These are phyloP conservation scores for Penicillium decumbens DNA, from an alignment of 2,329 filamentous ascomycete genomes.

Conservation along the genomic window DNA sequence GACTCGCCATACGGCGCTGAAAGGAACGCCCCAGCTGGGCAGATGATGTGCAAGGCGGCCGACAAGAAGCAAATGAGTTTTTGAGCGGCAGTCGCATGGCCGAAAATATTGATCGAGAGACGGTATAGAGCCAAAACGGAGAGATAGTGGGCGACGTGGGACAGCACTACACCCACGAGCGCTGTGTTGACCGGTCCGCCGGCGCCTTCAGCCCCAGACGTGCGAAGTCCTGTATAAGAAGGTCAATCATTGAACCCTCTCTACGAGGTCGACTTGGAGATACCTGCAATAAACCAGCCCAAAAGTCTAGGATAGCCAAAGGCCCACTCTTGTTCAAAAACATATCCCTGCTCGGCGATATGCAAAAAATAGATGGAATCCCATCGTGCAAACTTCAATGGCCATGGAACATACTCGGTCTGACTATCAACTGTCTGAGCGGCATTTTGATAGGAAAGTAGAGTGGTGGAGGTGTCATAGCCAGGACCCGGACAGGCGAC, in stretches of 20 bases:
- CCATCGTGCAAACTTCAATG: conserved; percentile 54
- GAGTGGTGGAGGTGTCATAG: conserved; percentile 59
- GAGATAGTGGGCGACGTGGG: conserved; percentile 69
- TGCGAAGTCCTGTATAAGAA: conserved; percentile 22
- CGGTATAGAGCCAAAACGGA: conserved; percentile 69
- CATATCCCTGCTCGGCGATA: conserved; percentile 51
- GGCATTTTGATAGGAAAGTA: conserved; percentile 38
- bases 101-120: conserved; percentile 57
- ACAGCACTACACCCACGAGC: conserved; percentile 60
- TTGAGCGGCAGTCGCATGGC: conserved; percentile 27
- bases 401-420: conserved; percentile 23
- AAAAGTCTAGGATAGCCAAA: conserved; percentile 54
- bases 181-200: conserved; percentile 23
- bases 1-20: conserved; percentile 82
- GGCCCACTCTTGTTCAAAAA: conserved; percentile 64
- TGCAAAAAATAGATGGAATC: conserved; percentile 59
- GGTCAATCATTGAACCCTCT: neutral
- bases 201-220: conserved; percentile 15
- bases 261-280: neutral
- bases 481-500: conserved; percentile 53
- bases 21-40: conserved; percentile 83
- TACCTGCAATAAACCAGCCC: conserved; percentile 35
- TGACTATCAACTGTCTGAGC: conserved; percentile 3
- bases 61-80: conserved; percentile 53
- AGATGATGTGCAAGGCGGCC: conserved; percentile 72